These are phyloP conservation scores for Rhizopogon vinicolor DNA, from an alignment of 768 basidiomycete genomes.

Conservation along the genomic window DNA sequence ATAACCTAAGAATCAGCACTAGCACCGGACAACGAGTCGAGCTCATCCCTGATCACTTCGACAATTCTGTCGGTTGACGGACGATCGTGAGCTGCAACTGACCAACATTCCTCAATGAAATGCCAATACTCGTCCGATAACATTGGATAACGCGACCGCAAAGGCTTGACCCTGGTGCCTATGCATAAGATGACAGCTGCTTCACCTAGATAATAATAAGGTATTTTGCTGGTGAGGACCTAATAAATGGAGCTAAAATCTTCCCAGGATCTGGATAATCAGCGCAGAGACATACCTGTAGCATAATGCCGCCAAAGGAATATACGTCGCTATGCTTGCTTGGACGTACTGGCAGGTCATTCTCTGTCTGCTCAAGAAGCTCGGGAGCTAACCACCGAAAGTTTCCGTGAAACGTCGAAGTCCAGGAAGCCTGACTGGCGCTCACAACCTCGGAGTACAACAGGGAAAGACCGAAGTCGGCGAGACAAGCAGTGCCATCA, in stretches of 20 bases:
- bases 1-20: neutral
- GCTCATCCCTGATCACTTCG: neutral
- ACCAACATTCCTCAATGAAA: constrained; percentile 38
- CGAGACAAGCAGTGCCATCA: constrained; percentile 23
- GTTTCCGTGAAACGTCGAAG: constrained; percentile 18
- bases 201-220: constrained; percentile 18
- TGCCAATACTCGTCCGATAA: constrained; percentile 38
- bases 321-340: constrained; percentile 35
- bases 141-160: constrained; percentile 10
- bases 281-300: constrained; percentile 8
- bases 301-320: constrained; percentile 36
- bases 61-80: neutral
- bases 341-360: neutral
- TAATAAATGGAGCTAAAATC: neutral
- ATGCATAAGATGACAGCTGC: constrained; percentile 9
- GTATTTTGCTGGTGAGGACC: constrained; percentile 8
- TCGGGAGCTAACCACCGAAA: constrained; percentile 39
- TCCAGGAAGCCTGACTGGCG: constrained; percentile 4
- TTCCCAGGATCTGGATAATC: constrained; percentile 12
- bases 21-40: neutral
- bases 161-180: constrained; percentile 12
- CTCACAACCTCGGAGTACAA: constrained; percentile 30
- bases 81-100: constrained; percentile 11
- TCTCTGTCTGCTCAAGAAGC: constrained; percentile 17
- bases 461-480: constrained; percentile 41